Base-by-base conservation (phyloP, 2,329 filamentous ascomycete genomes). In the Tolypocladium nubicola region DNA sequence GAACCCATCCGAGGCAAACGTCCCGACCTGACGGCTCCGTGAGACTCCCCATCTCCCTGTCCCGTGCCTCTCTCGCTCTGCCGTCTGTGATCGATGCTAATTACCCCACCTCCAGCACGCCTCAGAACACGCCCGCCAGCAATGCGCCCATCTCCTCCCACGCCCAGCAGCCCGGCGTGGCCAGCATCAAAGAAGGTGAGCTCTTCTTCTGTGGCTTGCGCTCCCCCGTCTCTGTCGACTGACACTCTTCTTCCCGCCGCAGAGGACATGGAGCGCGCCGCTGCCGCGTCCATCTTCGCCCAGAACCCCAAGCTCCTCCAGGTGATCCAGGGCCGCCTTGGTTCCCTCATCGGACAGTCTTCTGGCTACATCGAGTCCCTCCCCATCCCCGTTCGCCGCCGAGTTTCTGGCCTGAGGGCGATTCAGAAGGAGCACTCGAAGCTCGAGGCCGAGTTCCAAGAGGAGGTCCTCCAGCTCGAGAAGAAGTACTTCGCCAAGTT, bases 401-500 rank as follows among this genome's bases (percentile, higher is more conserved):
- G 94, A 70, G 93, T 99, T 63, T 87, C 92, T 61, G 95, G 94
- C 65, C 82, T 99, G 61, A 97, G 97, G 80, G 95, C 93, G 65
- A 91, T 99, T 66, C 94, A 99, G 78, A 97, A 97, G 77, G 92
- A 97, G 68, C 94, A 99, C 79, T 90, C 93, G 61, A 97, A 97
- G 79, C 87, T 99, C 67, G 95, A 99, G 81, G 90, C 91, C 56
- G 88, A 97, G 76, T 97, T 99, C 76, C 95, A 99, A 75, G 92
- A 97, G 75, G 95, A 97, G 78, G 92, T 99, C 61, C 83, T 99
- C 59, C 87, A 97, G 75, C 84, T 99, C 35, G 94, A 99, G 83
- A 99, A 99, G 85, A 97, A 97, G 79, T 99, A 96, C 77, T 97
- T 97, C 68, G 90, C 89, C 77, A 97, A 97, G 78, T 99, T 97